Conservation (phyloP, 2,329 filamentous ascomycete genomes). For the Bisporella sp. region DNA sequence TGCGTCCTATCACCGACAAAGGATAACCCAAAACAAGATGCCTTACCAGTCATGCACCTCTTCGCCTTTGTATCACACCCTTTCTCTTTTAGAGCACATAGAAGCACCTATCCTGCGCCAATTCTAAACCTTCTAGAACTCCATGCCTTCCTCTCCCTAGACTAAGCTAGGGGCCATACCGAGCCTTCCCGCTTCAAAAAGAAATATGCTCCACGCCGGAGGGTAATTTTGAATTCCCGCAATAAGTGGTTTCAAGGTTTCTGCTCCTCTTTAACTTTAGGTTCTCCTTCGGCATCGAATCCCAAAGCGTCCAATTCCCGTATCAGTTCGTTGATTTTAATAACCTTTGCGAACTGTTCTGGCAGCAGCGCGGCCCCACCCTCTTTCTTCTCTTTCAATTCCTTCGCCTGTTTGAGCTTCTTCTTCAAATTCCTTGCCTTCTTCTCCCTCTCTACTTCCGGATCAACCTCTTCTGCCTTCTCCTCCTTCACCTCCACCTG, state of each 20-base stretch:
- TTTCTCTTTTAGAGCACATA: no score
- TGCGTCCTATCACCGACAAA: no score
- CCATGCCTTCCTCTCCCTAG: not conserved
- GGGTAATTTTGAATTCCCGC: not conserved
- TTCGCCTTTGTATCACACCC: no score
- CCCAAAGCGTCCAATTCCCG: constrained; percentile 80
- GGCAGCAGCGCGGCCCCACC: constrained; percentile 76
- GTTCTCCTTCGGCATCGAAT: constrained; percentile 72
- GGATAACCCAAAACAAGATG: no score
- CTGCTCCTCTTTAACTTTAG: constrained; percentile 31
- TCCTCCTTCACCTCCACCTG: constrained; percentile 1
- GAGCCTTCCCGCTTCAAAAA: no score
- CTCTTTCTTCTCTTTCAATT: constrained; percentile 86
- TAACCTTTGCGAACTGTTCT: constrained; percentile 95
- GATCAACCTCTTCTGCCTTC: constrained; percentile 44
- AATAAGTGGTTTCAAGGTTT: constrained; percentile 2
- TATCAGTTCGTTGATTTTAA: constrained; percentile 91
- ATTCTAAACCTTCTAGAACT: no score
- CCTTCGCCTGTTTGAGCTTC: constrained; percentile 89
- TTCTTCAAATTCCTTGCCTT: constrained; percentile 88
- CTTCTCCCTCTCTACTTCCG: constrained; percentile 79
- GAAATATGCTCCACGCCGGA: no score
- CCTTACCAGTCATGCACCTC: no score
- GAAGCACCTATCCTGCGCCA: no score
- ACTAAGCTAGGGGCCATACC: not conserved